Base-by-base conservation (phyloP, 371 early-diverging fungal species). In the Rhizopus sp. region DNA sequence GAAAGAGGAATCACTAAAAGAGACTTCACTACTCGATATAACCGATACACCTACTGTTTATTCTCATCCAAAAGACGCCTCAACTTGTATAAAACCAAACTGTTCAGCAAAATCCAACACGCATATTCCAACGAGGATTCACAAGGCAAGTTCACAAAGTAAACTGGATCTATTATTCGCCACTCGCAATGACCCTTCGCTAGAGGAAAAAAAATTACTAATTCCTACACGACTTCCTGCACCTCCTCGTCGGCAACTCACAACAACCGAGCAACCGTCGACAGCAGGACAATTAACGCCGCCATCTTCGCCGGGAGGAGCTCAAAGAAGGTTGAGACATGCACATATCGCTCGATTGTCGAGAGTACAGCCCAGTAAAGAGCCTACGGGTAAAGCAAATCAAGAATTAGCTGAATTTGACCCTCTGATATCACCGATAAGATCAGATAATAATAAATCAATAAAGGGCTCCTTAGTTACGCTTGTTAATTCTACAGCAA, bases 401-500 rank as follows among this genome's bases (percentile, higher is more conserved):
- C 47, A 40, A 50, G 62, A 61, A 16, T 42, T 66, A 17, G 59
- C 62, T 45, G 67, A 66, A 46, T 62, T 66, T 54, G 67, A 62
- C 47, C 62, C 65, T 37, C 47, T 59, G 12, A 63, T 63, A 50
- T 49, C 63, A 48, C 54, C 62, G 37, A 37, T 23, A 31, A 17
- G 39, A 7, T 51, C 34, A 31, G 53, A 38, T 31, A 23, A 30
- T 9, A 9, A 7, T 32, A 23, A 60, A 12, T 10, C 2, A n/a
- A n/a, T n/a, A n/a, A n/a, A n/a, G 37, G 37, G 10, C 37, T 10
- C 37, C 37, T 37, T 37, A 10, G 37, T 10, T 37, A 8, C 37
- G 7, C 10, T 37, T 37, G 10, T 10, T 37, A 37, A 37, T 37
- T 37, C 10, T 8, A 8, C 37, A 10, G 10, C 10, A 37, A 37